These are phyloP conservation scores for Lagerstroemia speciosa DNA, from an alignment of 345 rosid species.

Conservation along the genomic window DNA sequence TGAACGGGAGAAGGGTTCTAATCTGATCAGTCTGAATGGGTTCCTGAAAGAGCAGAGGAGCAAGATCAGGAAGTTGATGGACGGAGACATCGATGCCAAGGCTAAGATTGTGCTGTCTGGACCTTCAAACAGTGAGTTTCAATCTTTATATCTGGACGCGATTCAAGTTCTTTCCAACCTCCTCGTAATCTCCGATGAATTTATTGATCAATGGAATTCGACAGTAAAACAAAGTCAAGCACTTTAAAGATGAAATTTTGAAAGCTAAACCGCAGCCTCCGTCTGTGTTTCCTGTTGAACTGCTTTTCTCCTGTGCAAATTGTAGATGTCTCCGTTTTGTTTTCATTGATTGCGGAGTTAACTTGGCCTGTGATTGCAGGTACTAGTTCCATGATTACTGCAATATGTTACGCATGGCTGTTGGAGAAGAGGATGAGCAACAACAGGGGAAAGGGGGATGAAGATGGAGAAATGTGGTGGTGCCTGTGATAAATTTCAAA, in stretches of 20 bases:
- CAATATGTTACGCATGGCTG: slow-evolving; percentile 58
- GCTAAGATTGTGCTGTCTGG: slow-evolving; percentile 51
- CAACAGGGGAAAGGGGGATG: slow-evolving; percentile 20
- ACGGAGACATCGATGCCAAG: slow-evolving; percentile 26
- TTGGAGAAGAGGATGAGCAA: slow-evolving; percentile 33
- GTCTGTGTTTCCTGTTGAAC: neutral
- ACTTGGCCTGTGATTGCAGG: slow-evolving; percentile 20
- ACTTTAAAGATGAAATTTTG: neutral
- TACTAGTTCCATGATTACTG: slow-evolving; percentile 54
- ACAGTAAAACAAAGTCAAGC: neutral
- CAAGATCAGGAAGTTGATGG: slow-evolving; percentile 32
- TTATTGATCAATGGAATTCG: neutral
- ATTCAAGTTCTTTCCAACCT: neutral
- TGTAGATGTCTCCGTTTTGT: neutral
- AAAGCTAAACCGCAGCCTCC: neutral
- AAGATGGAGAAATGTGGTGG: slow-evolving; percentile 14
- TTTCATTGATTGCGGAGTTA: neutral
- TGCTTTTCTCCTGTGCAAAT: neutral
- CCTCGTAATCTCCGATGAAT: neutral
- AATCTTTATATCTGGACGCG: neutral
- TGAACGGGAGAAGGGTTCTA: slow-evolving; percentile 9
- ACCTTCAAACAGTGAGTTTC: slow-evolving; percentile 47
- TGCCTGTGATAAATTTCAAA: slow-evolving; percentile 49
- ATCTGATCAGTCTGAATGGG: slow-evolving; percentile 23
- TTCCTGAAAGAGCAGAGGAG: slow-evolving; percentile 43